phyloP scores from a whole-genome alignment of 2,329 filamentous ascomycete genomes.

The Colletotrichum salicis region DNA sequence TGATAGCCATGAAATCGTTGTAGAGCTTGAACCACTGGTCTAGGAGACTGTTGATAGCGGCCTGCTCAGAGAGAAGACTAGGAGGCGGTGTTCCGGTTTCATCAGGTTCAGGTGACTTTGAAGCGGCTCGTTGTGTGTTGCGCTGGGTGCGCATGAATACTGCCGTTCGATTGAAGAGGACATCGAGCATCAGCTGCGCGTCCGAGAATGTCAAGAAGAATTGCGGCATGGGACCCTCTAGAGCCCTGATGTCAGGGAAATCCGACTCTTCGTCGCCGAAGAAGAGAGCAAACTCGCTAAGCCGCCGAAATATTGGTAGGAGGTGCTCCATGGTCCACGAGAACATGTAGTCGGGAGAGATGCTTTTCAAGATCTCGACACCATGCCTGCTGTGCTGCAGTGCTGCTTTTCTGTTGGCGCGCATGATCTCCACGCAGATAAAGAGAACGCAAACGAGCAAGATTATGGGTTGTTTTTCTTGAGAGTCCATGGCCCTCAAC shows the following conservation, averaged over 20 bases:
- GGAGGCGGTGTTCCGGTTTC: not conserved
- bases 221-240: not conserved
- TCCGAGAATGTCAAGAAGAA: not conserved
- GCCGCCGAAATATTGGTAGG: not conserved
- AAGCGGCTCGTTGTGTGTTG: not conserved
- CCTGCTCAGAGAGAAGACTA: not conserved
- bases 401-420: not conserved
- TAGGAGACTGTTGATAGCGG: not conserved
- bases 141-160: not conserved
- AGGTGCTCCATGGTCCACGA: not conserved
- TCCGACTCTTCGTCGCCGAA: not conserved
- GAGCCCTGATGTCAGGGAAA: not conserved
- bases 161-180: not conserved
- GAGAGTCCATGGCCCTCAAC: conserved; percentile 13
- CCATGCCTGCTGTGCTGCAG: conserved; percentile 12
- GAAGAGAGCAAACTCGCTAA: conserved; percentile 3
- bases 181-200: not conserved
- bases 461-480: conserved; percentile 14
- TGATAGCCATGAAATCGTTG: not conserved
- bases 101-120: too few relatives aligned
- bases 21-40: not conserved
- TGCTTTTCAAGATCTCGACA: not conserved
- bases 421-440: conserved; percentile 25
- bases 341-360: not conserved
- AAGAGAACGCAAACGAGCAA: conserved; percentile 37